Evolutionary conservation across 768 basidiomycete genomes (phyloP), one percentile per base, ranked within the genome.

Genomic region (Pulveroboletus sp.): DNA sequence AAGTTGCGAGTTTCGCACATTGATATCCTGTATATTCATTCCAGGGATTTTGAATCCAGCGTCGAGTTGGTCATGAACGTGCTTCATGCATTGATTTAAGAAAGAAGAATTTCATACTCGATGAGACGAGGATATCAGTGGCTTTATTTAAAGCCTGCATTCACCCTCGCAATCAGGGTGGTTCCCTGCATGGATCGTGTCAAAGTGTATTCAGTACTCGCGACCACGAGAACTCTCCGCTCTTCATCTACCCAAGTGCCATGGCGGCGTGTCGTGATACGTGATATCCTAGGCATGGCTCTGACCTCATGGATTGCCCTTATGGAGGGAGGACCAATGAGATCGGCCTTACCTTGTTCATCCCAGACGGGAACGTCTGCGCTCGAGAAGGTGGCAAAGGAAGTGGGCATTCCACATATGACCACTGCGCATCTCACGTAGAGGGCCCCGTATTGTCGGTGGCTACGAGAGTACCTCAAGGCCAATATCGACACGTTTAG

Each of bases 1-100:
- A 35, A 35, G 33, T 7, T 35, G 33, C 33, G 33, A 14, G 4
- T 15, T n/a, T n/a, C 14, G 6, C 15, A 35, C 33, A n/a, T n/a
- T n/a, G n/a, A n/a, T n/a, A n/a, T n/a, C 50, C 58, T 81, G 12
- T 80, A 81, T 55, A 54, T 80, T 4, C 79, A 81, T 54, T 75
- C 7, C 33, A 15, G 33, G 33, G 33, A 35, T 35, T 35, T 35
- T 6, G 33, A 35, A 14, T 7, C 33, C 33, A 67, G 66, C 17
- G 68, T 77, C 32, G 66, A 71, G 21, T 21, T 2, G 53, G 58
- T 76, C 32, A 74, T 76, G 75, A 70, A 70, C 39, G 59, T 59
- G 15, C 58, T 78, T 8, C 72, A 77, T 55, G 61, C 65, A 24
- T 57, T 77, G 24, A 72, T 76, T 46, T 63, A 62, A 35, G 56